phyloP scores from a whole-genome alignment of 805 yeast species.

The Priceomyces haplophilus region DNA sequence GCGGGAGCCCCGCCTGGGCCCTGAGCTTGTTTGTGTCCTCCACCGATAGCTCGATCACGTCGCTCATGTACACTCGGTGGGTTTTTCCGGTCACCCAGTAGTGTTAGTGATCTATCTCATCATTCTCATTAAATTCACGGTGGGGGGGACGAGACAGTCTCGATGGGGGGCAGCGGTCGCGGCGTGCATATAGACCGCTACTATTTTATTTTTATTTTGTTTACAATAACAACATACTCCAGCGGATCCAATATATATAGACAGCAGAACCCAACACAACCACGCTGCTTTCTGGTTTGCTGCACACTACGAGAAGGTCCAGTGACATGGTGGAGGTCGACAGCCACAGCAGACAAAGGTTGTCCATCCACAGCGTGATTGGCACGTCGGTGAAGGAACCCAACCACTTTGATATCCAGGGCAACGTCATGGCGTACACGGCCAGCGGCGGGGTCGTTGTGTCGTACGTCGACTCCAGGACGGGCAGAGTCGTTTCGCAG shows the following conservation, averaged over 20 bases:
- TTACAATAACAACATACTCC: too few species aligned
- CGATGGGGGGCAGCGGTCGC: too few species aligned
- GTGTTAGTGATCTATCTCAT: background rate
- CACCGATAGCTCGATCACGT: slow-evolving; percentile 30
- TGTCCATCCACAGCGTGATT: slow-evolving; percentile 18
- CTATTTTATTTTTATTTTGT: background rate
- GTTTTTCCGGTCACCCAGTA: background rate
- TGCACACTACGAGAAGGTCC: too few species aligned
- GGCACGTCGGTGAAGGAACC: slow-evolving; percentile 49
- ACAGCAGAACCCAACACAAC: too few species aligned
- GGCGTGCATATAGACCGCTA: background rate
- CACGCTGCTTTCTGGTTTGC: too few species aligned
- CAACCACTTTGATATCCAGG: slow-evolving; percentile 40
- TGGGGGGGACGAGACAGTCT: background rate
- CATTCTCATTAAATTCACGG: too few species aligned
- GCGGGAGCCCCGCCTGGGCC: slow-evolving; percentile 36
- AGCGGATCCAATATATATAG: too few species aligned
- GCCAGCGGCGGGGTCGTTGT: slow-evolving; percentile 64
- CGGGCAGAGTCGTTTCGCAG: slow-evolving; percentile 27
- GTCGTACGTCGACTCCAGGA: slow-evolving; percentile 24
- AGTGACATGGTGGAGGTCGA: background rate
- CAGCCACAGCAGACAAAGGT: background rate
- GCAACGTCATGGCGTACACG: slow-evolving; percentile 46
- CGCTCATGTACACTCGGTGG: slow-evolving; percentile 10
- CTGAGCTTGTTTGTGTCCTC: slow-evolving; percentile 46